Percentiles rank a stretch among this genome's conserved stretches.
Evolutionary conservation across 805 yeast genomes (phyloP).

Genomic region (Candida rishiriensis): DNA sequence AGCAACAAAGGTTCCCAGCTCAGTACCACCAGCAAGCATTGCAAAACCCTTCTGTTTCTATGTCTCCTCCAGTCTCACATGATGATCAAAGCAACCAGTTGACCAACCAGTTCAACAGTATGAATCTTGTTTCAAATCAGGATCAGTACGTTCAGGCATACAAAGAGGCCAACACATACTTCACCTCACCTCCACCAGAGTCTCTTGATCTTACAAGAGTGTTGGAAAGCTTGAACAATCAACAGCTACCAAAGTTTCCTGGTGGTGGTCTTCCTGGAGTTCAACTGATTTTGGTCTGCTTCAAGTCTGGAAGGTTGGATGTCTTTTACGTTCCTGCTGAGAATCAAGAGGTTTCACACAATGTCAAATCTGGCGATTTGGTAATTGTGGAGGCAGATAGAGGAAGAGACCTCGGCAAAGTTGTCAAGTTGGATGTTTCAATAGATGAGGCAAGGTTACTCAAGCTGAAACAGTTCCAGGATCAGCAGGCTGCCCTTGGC

Average conservation of each 20-base stretch:
- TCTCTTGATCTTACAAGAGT: conserved; percentile 22
- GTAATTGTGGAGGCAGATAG: conserved; percentile 84
- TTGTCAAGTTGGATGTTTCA: conserved; percentile 52
- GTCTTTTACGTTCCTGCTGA: conserved; percentile 58
- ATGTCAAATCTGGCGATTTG: conserved; percentile 52
- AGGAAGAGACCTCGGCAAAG: conserved; percentile 71
- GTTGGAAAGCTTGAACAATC: conserved; percentile 19
- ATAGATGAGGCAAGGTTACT: conserved; percentile 64
- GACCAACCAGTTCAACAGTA: conserved; percentile 11
- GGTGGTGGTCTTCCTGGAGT: conserved; percentile 26
- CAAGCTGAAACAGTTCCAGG: conserved; percentile 62
- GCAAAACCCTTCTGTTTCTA: conserved; percentile 1
- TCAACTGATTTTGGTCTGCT: conserved; percentile 59
- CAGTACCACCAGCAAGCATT: conserved; percentile 3
- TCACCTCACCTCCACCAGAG: conserved; percentile 23
- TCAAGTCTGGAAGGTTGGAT: conserved; percentile 77
- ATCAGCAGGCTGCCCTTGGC: conserved; percentile 61
- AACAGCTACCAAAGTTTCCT: conserved; percentile 30
- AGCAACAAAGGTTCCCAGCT: conserved; percentile 4
- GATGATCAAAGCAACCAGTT: conserved; percentile 1
- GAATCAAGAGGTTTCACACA: conserved; percentile 17
- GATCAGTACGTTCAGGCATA: conserved; percentile 24
- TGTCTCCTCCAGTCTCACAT: background rate
- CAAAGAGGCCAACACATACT: conserved; percentile 25
- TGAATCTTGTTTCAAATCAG: conserved; percentile 15